Conservation (phyloP, 2,329 filamentous ascomycete genomes). For the Pseudogymnoascus sp. region DNA sequence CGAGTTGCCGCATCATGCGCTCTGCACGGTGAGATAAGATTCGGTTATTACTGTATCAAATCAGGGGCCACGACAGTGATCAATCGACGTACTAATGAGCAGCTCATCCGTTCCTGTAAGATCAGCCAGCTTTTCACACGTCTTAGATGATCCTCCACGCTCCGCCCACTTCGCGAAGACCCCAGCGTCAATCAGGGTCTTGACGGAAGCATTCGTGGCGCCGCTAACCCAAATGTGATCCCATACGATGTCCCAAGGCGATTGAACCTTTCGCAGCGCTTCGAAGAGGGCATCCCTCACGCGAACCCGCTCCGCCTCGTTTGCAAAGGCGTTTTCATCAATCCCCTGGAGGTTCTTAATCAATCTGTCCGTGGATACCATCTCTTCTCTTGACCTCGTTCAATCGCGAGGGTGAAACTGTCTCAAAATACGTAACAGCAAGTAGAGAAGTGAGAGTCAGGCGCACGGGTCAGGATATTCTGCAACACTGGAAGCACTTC, state of each 20-base stretch:
- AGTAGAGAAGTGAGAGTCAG: constrained; percentile 7
- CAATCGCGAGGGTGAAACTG: background rate
- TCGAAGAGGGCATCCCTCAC: constrained; percentile 27
- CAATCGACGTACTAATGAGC: constrained; percentile 25
- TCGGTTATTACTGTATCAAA: constrained; percentile 16
- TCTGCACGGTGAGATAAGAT: constrained; percentile 1
- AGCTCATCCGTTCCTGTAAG: constrained; percentile 28
- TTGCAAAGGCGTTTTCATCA: constrained; percentile 24
- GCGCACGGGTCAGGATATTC: constrained; percentile 12
- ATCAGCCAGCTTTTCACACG: constrained; percentile 26
- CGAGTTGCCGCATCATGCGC: constrained; percentile 30
- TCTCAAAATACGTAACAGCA: background rate
- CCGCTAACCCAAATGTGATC: constrained; percentile 30
- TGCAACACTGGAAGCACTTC: background rate
- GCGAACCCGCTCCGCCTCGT: constrained; percentile 28
- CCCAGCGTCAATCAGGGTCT: constrained; percentile 31
- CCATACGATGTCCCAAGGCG: constrained; percentile 33
- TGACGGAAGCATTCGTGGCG: constrained; percentile 28
- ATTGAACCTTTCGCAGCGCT: constrained; percentile 27
- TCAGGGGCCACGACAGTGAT: background rate
- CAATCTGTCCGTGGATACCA: constrained; percentile 8
- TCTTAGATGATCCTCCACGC: constrained; percentile 24
- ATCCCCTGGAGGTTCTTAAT: constrained; percentile 20
- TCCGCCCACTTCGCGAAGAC: constrained; percentile 31
- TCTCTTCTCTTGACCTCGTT: background rate